Conservation (phyloP, 345 rosid species). For the Pistacia atlantica region DNA sequence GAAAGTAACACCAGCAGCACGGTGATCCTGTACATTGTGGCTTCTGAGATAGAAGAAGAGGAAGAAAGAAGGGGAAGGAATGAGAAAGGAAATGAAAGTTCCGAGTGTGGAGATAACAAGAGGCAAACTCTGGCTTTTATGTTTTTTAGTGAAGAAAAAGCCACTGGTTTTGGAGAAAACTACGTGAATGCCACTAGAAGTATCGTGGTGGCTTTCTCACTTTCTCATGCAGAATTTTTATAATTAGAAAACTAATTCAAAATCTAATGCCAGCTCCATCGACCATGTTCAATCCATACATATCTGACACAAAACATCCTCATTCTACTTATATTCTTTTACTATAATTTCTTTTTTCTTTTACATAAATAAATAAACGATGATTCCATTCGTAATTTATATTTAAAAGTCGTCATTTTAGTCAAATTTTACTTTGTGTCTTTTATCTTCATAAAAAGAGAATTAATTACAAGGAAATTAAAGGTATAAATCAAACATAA, state of each 20-base stretch:
- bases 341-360: background rate
- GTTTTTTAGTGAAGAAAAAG: conserved; percentile 25
- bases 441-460: no score
- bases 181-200: conserved; percentile 45
- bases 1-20: conserved; percentile 40
- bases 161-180: conserved; percentile 27
- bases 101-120: background rate
- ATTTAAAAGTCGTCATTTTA: no score
- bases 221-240: background rate
- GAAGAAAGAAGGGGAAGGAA: background rate
- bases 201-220: background rate
- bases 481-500: no score
- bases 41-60: background rate
- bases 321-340: background rate
- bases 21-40: conserved; percentile 43
- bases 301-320: background rate
- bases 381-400: no score
- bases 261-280: background rate
- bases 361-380: background rate
- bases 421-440: no score
- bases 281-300: background rate
- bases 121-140: conserved; percentile 27
- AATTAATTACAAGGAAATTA: no score
- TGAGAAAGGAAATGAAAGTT: background rate
- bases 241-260: background rate